Evolutionary conservation across 2,329 filamentous ascomycete genomes (phyloP), one percentile per base, ranked within the genome.

Genomic region (Tolypocladium capitatum): DNA sequence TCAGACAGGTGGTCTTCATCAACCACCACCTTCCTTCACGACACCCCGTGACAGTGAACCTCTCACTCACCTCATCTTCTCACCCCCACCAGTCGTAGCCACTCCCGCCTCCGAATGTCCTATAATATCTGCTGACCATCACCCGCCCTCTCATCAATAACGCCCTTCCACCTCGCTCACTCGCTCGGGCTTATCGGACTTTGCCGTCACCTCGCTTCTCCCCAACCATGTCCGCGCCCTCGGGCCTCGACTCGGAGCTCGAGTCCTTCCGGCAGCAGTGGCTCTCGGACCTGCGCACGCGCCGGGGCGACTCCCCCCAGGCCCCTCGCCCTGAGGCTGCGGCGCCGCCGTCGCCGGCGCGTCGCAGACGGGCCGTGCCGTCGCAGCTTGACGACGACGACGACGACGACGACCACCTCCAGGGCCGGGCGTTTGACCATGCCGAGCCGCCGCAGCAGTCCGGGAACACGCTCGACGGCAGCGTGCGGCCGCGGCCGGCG

Each of bases 211-310:
- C 11, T 24, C 35, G 7, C 21, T 30, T 27, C n/a, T n/a, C n/a
- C n/a, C n/a, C 47, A 35, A 43, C 43, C 48, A 57, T 57, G 55
- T 11, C 52, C 7, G 43, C 55, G 6, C 27, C 45, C 28, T n/a
- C 30, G 1, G 45, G 48, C 16, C 66, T 74, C 36, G 77, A 78
- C 60, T 73, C 82, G 43, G 89, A 94, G 64, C 78, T 96, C 52
- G 86, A 94, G 64, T 82, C 77, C 44, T 96, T 96, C 67, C 81
- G 90, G 56, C 76, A 79, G 58, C 76, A 88, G 73, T 96, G 90
- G 90, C 80, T 80, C 49, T 83, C 86, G 56, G 90, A 96, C 62
- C 84, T 94, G n/a, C 60, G 72, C 48, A 63, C 67, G 1, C 71
- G 51, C 36, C 48, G 45, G 4, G 47, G 48, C 38, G 42, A 48